These are phyloP conservation scores for Tolypocladium inflatum DNA, from an alignment of 2,329 filamentous ascomycete genomes.

Conservation along the genomic window DNA sequence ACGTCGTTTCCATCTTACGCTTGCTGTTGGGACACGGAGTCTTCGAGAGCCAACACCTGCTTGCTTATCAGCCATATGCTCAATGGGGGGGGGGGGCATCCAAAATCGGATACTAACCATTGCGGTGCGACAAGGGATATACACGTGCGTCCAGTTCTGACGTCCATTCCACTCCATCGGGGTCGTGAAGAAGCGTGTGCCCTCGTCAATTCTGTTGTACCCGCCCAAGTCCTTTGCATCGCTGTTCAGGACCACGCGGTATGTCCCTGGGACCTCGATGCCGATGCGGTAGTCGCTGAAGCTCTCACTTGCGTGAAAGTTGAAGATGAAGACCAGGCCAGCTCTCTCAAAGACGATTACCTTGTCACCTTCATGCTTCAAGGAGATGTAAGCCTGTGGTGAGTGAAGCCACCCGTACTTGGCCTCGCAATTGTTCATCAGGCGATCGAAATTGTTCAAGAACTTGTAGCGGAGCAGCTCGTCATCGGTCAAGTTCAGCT, in stretches of 20 bases:
- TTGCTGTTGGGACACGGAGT: constrained; percentile 1
- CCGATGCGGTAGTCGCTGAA: constrained; percentile 91
- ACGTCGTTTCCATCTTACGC: background rate
- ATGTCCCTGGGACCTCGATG: constrained; percentile 75
- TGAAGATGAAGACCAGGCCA: constrained; percentile 88
- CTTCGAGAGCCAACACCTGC: constrained; percentile 43
- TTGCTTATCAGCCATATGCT: background rate
- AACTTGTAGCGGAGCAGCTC: constrained; percentile 76
- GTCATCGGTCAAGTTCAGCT: constrained; percentile 89
- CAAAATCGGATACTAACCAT: constrained; percentile 48
- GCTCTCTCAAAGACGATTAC: constrained; percentile 92
- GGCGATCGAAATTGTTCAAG: constrained; percentile 86
- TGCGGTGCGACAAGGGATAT: constrained; percentile 75
- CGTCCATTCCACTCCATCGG: constrained; percentile 83
- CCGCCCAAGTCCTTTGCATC: constrained; percentile 74
- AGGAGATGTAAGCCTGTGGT: constrained; percentile 79
- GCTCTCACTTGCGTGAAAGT: constrained; percentile 79
- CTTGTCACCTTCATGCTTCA: constrained; percentile 92
- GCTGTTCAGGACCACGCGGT: constrained; percentile 75
- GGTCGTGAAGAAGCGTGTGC: constrained; percentile 87
- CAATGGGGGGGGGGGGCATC: background rate
- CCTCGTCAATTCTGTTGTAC: constrained; percentile 64
- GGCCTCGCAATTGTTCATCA: constrained; percentile 80
- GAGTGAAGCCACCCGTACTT: constrained; percentile 88
- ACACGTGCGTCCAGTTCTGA: constrained; percentile 86